Evolutionary conservation across 73 alveolate genomes (phyloP).

Genomic region (Paraurostyla sp.): DNA sequence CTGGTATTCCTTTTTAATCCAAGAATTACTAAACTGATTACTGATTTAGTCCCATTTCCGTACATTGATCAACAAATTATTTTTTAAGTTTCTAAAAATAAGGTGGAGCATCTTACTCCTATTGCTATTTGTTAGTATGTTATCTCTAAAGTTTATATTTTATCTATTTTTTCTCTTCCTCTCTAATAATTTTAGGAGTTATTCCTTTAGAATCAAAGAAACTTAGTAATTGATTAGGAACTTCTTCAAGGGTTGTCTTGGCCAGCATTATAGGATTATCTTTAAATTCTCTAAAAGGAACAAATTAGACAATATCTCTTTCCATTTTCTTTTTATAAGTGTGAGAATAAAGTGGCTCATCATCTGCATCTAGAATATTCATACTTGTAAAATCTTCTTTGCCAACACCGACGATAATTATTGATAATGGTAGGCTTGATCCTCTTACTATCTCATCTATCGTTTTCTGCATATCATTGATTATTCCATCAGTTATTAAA

Average conservation of each 20-base stretch:
- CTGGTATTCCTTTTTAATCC: constrained; percentile 29
- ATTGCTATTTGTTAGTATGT: background rate
- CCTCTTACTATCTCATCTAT: constrained; percentile 94
- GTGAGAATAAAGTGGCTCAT: constrained; percentile 82
- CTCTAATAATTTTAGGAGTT: constrained; percentile 67
- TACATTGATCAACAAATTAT: background rate
- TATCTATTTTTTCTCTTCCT: constrained; percentile 63
- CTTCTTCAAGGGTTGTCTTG: constrained; percentile 88
- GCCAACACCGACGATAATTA: constrained; percentile 97
- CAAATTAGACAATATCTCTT: constrained; percentile 92
- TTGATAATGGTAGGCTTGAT: constrained; percentile 90
- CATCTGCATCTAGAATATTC: constrained; percentile 95
- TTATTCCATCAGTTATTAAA: constrained; percentile 96
- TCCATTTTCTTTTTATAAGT: constrained; percentile 70
- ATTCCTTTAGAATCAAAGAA: constrained; percentile 82
- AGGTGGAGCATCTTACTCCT: background rate
- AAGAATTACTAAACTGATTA: background rate
- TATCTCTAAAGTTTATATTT: constrained; percentile 27
- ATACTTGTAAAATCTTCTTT: constrained; percentile 91
- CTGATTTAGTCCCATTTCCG: constrained; percentile 17
- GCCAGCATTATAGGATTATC: constrained; percentile 87
- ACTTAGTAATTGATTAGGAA: constrained; percentile 89
- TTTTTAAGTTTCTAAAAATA: constrained; percentile 27
- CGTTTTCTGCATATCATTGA: constrained; percentile 92
- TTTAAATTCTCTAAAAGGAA: constrained; percentile 85